Evolutionary conservation across 371 early-diverging fungal species (phyloP).

Genomic region (Mucor mucedo): DNA sequence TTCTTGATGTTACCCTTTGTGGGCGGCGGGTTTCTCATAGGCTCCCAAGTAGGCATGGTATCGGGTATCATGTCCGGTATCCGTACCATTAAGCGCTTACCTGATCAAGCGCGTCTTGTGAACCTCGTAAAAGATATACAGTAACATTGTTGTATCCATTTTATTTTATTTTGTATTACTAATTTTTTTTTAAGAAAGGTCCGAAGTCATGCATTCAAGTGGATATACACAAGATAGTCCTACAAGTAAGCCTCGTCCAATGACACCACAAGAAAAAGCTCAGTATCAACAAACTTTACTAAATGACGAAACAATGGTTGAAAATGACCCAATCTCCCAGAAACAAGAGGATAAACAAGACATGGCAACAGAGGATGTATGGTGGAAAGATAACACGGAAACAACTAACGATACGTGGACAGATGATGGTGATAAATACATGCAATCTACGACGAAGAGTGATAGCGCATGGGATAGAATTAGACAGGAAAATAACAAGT

Average conservation of each 20-base stretch:
- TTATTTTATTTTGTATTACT: background rate
- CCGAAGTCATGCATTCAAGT: constrained; percentile 9
- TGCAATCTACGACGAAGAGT: constrained; percentile 1
- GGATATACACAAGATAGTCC: constrained; percentile 5
- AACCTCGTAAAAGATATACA: constrained; percentile 7
- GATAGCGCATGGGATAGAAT: constrained; percentile 10
- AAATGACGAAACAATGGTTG: background rate
- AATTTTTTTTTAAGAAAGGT: background rate
- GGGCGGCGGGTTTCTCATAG: background rate
- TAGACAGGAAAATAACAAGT: constrained; percentile 2
- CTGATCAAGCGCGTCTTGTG: constrained; percentile 5
- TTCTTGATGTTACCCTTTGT: constrained; percentile 14
- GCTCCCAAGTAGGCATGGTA: constrained; percentile 12
- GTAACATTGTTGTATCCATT: background rate
- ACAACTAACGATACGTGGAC: background rate
- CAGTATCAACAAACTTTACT: constrained; percentile 1
- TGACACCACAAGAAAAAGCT: constrained; percentile 12
- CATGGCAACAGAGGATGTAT: background rate
- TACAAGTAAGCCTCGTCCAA: constrained; percentile 4
- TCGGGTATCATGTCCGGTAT: constrained; percentile 5
- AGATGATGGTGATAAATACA: background rate
- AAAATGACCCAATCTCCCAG: background rate
- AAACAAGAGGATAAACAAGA: background rate
- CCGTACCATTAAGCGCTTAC: constrained; percentile 5
- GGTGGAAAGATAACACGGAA: background rate